Conservation (phyloP, 345 rosid genomes). For the Mangifera indica region DNA sequence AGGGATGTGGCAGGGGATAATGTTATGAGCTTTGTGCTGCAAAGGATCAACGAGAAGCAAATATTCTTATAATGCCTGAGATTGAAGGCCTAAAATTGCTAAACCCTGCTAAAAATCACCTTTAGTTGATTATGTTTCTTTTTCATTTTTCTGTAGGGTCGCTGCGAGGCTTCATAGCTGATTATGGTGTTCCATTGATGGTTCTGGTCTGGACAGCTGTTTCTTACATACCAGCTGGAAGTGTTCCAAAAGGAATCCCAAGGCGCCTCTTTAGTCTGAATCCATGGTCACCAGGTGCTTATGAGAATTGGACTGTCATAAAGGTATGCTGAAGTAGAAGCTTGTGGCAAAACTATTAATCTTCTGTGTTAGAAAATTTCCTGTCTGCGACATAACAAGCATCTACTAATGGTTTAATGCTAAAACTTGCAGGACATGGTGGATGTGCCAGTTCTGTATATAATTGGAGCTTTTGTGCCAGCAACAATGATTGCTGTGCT, state of each 20-base stretch:
- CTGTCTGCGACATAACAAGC: neutral
- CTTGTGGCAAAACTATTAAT: neutral
- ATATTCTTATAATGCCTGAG: neutral
- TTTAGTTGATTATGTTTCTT: neutral
- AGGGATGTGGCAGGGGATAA: neutral
- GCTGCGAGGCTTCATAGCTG: conserved; percentile 81
- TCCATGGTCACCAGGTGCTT: conserved; percentile 94
- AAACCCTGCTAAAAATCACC: neutral
- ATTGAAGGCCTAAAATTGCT: neutral
- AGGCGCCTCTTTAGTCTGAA: conserved; percentile 96
- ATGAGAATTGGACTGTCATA: conserved; percentile 80
- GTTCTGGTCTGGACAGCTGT: conserved; percentile 83
- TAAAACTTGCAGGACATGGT: conserved; percentile 67
- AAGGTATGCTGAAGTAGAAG: conserved; percentile 44
- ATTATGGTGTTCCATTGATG: conserved; percentile 94
- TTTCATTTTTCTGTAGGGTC: conserved; percentile 43
- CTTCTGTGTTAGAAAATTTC: conserved; percentile 8
- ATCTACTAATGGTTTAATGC: conserved; percentile 7
- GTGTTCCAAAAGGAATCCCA: conserved; percentile 80
- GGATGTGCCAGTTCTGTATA: conserved; percentile 74
- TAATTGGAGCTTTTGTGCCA: conserved; percentile 83
- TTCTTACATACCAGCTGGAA: conserved; percentile 66
- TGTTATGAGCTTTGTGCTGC: neutral
- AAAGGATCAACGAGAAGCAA: neutral
- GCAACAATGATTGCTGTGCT: conserved; percentile 95